Evolutionary conservation across 192 early-diverging fungal species (phyloP), one percentile per base, ranked within the genome.

Genomic region (Entomortierella beljakovae): DNA sequence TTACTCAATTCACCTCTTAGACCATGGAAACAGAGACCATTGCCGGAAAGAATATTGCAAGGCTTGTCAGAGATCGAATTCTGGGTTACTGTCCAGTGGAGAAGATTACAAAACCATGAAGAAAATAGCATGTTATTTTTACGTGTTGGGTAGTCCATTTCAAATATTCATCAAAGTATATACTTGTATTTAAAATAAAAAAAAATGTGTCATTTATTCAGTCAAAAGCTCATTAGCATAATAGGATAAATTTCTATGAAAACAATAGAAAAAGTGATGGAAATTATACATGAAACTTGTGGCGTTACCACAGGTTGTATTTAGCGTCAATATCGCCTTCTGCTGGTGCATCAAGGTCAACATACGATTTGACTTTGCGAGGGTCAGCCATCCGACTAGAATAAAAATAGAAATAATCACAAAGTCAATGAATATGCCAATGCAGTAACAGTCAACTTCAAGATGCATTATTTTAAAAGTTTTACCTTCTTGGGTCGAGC

Each of bases 341-440:
- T 25, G 90, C 92, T 6, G 95, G 94, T 43, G 92, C 92, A 82
- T 97, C 95, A 34, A 97, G 80, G 68, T 97, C 95, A 40, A 93
- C 90, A 64, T 97, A 97, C 23, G 89, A 93, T 63, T 92, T 92
- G 52, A 97, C 87, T 50, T 90, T 88, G 13, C 95, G 88, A 40
- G 93, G 93, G 67, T 94, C 92, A 26, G 70, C 54, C 46, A 80
- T 81, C 51, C 82, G 70, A 53, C 85, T 80, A 31, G 59, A 38
- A 34, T 42, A 25, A 31, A 18, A n/a, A n/a, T n/a, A n/a, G n/a
- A n/a, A n/a, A n/a, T n/a, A n/a, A n/a, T n/a, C n/a, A n/a, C n/a
- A n/a, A n/a, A n/a, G n/a, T n/a, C n/a, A n/a, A n/a, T n/a, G n/a
- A n/a, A n/a, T n/a, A n/a, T n/a, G n/a, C n/a, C n/a, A n/a, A n/a